These are phyloP conservation scores for Arabis hirsuta DNA, from an alignment of 345 rosid species.

Conservation along the genomic window DNA sequence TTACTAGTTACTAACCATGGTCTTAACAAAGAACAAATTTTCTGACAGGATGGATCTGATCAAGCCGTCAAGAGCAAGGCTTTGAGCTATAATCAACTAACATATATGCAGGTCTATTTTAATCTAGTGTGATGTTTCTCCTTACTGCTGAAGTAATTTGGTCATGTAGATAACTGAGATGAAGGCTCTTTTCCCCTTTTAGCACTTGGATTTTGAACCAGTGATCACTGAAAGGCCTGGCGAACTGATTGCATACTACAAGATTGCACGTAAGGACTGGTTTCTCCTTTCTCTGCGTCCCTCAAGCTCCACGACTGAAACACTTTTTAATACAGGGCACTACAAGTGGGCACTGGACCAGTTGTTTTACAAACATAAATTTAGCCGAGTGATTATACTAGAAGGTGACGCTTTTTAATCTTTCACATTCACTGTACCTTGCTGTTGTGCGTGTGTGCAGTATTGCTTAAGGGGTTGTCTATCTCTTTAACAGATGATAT, in stretches of 20 bases:
- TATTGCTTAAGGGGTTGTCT: conserved; percentile 34
- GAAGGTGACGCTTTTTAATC: conserved; percentile 63
- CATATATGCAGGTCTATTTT: conserved; percentile 78
- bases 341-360: conserved; percentile 97
- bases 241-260: conserved; percentile 90
- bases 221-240: conserved; percentile 89
- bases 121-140: conserved; percentile 18
- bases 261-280: conserved; percentile 74
- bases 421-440: conserved; percentile 22
- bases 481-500: conserved; percentile 83
- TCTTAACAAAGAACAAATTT: conserved; percentile 6
- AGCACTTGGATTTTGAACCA: conserved; percentile 83
- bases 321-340: conserved; percentile 60
- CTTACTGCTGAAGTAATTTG: conserved; percentile 23
- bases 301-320: conserved; percentile 37
- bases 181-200: conserved; percentile 37
- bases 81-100: conserved; percentile 77
- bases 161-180: conserved; percentile 23
- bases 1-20: conserved; percentile 23
- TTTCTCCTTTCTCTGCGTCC: conserved; percentile 37
- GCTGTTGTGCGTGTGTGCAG: conserved; percentile 2
- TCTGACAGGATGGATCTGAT: conserved; percentile 77
- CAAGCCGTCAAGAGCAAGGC: conserved; percentile 74
- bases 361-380: conserved; percentile 82
- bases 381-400: conserved; percentile 80